Base-by-base conservation (phyloP, 75 land plant species). In the Cunninghamia lanceolata region DNA sequence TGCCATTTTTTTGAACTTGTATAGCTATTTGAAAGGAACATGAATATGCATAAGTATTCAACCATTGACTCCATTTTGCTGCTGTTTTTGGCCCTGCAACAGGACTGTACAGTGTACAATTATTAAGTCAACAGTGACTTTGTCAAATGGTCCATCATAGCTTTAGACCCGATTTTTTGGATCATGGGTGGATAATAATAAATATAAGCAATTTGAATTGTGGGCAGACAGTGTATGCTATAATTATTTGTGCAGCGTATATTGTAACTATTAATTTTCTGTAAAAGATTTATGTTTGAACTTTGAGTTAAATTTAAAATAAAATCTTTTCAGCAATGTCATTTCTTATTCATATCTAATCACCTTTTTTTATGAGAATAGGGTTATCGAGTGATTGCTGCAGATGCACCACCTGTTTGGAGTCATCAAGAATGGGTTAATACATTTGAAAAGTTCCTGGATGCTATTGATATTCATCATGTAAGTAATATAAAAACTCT, bases 361-460 rank as follows among this genome's bases (percentile, higher is more conserved):
- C 8, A 6, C 42, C 16, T 52, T 32, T 50, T 53, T 50, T 17
- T n/a, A 5, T 84, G 32, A n/a, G 35, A 85, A 45, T 82, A 91
- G 92, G 92, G 91, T 74, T 91, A 85, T 82, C 83, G 91, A 14
- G 87, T 91, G 46, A 91, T 91, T 87, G 92, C 91, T 38, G 91
- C 92, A 77, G 91, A 91, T 83, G 89, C 92, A 54, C 92, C 92
- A 56, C 92, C 92, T 38, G 89, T 91, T n/a, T 90, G 89, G 89
- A 89, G 89, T 47, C 92, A 91, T 68, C 92, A 91, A 59, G 92
- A 91, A 74, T 91, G 92, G 92, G 86, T 91, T 38, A 40, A 82
- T 4, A 74, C 87, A n/a, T 91, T 91, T 47, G 92, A 91, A 75
- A 91, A 91, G 84, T 91, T 89, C 85, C 43, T 91, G 75, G 91